These are phyloP conservation scores for Micromonas commoda DNA, from an alignment of 139 green algal genomes.

Conservation along the genomic window DNA sequence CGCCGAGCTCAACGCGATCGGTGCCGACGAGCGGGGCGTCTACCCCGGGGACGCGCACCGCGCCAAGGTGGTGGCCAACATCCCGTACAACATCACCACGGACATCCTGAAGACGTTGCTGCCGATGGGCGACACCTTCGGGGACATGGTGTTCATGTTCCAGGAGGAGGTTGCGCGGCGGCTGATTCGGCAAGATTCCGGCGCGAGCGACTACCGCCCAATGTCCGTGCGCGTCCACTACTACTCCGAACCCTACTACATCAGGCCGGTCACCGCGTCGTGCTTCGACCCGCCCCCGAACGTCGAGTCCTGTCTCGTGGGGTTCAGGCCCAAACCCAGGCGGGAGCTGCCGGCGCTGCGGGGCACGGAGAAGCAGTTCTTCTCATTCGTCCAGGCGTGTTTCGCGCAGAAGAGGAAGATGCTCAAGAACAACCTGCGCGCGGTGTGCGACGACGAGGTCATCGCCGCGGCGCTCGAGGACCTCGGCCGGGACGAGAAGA, in stretches of 20 bases:
- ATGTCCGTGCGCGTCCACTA: constrained; percentile 18
- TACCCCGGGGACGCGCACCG: not conserved
- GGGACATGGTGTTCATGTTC: constrained; percentile 69
- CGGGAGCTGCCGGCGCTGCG: not conserved
- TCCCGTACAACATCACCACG: constrained; percentile 97
- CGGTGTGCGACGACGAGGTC: not conserved
- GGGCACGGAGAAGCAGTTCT: constrained; percentile 22
- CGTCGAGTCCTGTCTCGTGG: constrained; percentile 15
- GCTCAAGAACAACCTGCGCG: constrained; percentile 15
- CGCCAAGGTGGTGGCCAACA: constrained; percentile 81
- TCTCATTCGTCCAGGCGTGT: constrained; percentile 16
- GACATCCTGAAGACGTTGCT: constrained; percentile 74
- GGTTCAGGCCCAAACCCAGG: not conserved
- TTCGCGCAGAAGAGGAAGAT: constrained; percentile 26
- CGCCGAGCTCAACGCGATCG: not conserved
- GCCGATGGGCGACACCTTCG: constrained; percentile 59
- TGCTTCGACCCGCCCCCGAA: constrained; percentile 17
- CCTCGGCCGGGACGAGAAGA: not conserved
- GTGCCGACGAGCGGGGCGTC: not conserved
- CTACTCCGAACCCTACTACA: constrained; percentile 25
- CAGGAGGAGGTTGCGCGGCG: constrained; percentile 41
- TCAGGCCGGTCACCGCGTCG: not conserved
- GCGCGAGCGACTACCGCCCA: constrained; percentile 15
- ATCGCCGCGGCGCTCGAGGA: not conserved
- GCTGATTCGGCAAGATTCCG: not conserved